Conservation (phyloP, 2,329 filamentous ascomycete species). For the Ophiostoma pallidulum region DNA sequence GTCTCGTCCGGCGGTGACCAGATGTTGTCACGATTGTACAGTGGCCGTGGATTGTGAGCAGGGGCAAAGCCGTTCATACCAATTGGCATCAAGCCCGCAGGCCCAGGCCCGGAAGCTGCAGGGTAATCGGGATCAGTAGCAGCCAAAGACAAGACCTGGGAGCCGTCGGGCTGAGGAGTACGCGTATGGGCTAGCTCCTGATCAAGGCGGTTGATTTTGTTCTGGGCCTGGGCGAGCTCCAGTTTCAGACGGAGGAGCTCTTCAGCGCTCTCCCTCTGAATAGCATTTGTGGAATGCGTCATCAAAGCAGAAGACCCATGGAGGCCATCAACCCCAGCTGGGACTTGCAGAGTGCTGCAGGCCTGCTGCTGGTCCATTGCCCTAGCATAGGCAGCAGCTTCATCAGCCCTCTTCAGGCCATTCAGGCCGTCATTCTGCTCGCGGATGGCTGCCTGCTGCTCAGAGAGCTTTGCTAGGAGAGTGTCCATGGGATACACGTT, state of each 20-base stretch:
- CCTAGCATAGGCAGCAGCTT: slow-evolving; percentile 26
- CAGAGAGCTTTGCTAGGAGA: slow-evolving; percentile 62
- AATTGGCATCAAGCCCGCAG: slow-evolving; percentile 11
- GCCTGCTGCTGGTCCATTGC: slow-evolving; percentile 40
- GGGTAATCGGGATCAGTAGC: slow-evolving; percentile 30
- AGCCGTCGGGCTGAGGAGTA: slow-evolving; percentile 48
- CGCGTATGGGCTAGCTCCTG: slow-evolving; percentile 58
- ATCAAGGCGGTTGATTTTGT: slow-evolving; percentile 60
- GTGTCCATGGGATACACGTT: slow-evolving; percentile 56
- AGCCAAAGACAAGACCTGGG: slow-evolving; percentile 40
- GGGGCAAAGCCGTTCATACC: slow-evolving; percentile 15
- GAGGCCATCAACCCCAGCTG: slow-evolving; percentile 49
- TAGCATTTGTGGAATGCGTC: slow-evolving; percentile 44
- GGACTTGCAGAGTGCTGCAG: slow-evolving; percentile 53
- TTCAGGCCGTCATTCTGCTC: slow-evolving; percentile 49
- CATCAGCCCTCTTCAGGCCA: slow-evolving; percentile 35
- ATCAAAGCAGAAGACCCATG: slow-evolving; percentile 34
- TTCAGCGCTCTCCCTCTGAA: slow-evolving; percentile 37
- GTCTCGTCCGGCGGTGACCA: slow-evolving; percentile 48
- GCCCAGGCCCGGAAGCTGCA: background rate
- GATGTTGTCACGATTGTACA: slow-evolving; percentile 32
- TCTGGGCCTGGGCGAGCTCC: slow-evolving; percentile 61
- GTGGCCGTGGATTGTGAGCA: slow-evolving; percentile 26
- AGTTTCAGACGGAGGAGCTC: slow-evolving; percentile 61
- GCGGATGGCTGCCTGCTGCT: slow-evolving; percentile 54